Base-by-base conservation (phyloP, 768 basidiomycete genomes). In the Filobasidium floriforme region DNA sequence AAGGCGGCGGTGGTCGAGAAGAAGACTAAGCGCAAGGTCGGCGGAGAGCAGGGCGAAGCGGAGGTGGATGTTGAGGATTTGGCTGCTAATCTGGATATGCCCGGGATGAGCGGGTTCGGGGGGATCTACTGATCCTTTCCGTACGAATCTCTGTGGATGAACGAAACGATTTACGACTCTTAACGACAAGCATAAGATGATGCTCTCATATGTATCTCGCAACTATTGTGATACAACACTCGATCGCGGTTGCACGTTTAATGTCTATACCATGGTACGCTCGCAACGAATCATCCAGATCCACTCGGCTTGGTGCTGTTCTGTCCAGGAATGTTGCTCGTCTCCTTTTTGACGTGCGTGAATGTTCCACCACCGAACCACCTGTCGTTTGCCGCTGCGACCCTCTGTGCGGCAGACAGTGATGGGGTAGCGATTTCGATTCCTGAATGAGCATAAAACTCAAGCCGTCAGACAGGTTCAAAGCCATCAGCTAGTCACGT, bases 311-410 rank as follows among this genome's bases (percentile, higher is more conserved):
- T 51, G 26, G 54, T 57, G 22, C 54, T 46, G 40, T 66, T 63
- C 64, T 70, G 74, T 18, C 73, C 71, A 22, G 76, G 76, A 6
- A 77, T 71, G 62, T 60, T 75, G 65, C 73, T 73, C 29, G 72
- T 73, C 32, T 69, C 71, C 62, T 76, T 76, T 65, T 70, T 67
- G 11, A 79, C 75, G 69, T 79, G 77, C 24, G 77, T 79, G 62
- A 80, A 78, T 1, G 77, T 77, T 5, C 77, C 79, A n/a, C 75
- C 71, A 4, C 88, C 87, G 78, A 99, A 99, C 96, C 96, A 99
- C 29, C 88, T 84, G 62, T 96, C 92, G 80, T 99, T 98, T 28
- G 96, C 96, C 71, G 91, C 92, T 77, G 92, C 91, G 65, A 96
- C 90, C 40, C 88, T 84, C 61, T 87, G 71, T 54, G 78, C 86